Base-by-base conservation (phyloP, 1,139 yeast species). In the Zygoascus hellenicus region DNA sequence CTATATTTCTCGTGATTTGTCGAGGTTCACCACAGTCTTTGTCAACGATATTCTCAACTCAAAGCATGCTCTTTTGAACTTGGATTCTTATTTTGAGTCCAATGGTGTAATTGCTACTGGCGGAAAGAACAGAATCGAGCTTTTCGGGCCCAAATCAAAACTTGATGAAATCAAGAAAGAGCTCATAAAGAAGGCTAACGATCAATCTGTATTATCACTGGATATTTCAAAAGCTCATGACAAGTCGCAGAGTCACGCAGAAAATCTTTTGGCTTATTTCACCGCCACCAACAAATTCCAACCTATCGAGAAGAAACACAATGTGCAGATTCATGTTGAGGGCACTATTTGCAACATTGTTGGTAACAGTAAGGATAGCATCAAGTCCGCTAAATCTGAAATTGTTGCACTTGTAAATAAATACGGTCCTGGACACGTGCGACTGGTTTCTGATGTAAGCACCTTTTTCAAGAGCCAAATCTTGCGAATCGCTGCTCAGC, bases 181-280 rank as follows among this genome's bases (percentile, higher is more conserved):
- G 49, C 77, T 81, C 11, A 70, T 75, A 66, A 68, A 68, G 65
- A 78, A 68, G 64, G 76, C 82, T 55, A 66, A 76, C 61, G 62
- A 72, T 45, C 71, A 77, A 73, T 61, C 75, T 66, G 80, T 84
- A 42, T 89, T 84, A 58, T 70, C 79, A 19, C 74, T 90, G 61
- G 95, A 87, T 58, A 81, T 90, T 69, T 80, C 94, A 19, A 82
- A 78, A 64, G 95, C 97, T 35, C 96, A 90, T 65, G 86, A 87
- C 59, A 87, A 86, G 58, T 81, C 85, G 60, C 66, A 80, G 50
- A 64, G 70, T 29, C 97, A 90, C 60, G 96, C 94, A 31, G 78
- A 78, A 58, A 77, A 81, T 34, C 73, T 90, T 49, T 83, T 90
- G 41, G 71, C 81, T 14, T 85, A 75, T 64, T 83, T 90, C 60